A percentile compares a stretch with the other conserved stretches of the same genome.
Conservation (phyloP, 2,329 filamentous ascomycete species). For the Aspergillus felis region DNA sequence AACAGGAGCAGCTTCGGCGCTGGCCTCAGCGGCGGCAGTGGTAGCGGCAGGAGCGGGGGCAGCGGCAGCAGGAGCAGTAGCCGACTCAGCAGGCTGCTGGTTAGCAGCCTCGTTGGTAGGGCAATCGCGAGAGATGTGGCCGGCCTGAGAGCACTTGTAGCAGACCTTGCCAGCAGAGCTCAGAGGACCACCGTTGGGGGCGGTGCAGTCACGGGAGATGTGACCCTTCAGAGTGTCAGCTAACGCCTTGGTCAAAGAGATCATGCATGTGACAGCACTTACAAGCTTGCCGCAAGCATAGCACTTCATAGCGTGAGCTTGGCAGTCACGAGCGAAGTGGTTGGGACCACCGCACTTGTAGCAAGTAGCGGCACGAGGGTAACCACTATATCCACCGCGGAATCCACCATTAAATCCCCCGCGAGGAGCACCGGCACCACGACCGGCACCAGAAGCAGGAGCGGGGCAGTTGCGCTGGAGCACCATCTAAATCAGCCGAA, state of each 20-base stretch:
- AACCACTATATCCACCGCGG: constrained; percentile 68
- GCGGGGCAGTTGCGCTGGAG: constrained; percentile 74
- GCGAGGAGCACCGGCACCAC: constrained; percentile 63
- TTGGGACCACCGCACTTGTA: constrained; percentile 80
- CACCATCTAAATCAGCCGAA: not conserved
- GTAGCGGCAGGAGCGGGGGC: constrained; percentile 23
- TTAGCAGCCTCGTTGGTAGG: constrained; percentile 62
- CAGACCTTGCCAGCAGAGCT: constrained; percentile 98
- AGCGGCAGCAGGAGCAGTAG: constrained; percentile 35
- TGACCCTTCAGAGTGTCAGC: constrained; percentile 54
- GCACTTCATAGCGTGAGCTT: constrained; percentile 98
- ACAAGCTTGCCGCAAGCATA: constrained; percentile 90
- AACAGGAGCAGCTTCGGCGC: constrained; percentile 31
- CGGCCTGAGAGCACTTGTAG: constrained; percentile 94
- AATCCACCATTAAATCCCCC: constrained; percentile 59
- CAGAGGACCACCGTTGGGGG: constrained; percentile 90
- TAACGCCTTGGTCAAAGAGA: not conserved
- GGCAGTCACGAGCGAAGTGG: constrained; percentile 97
- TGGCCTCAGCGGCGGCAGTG: constrained; percentile 33
- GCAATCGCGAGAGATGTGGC: constrained; percentile 95
- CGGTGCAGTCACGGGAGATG: constrained; percentile 92
- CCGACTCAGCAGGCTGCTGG: constrained; percentile 32
- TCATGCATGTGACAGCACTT: constrained; percentile 16
- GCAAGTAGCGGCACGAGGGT: constrained; percentile 58
- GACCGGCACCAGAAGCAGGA: constrained; percentile 61